Evolutionary conservation across 768 basidiomycete species (phyloP), one percentile per base, ranked within the genome.

Genomic region (Lyophyllum semitale): DNA sequence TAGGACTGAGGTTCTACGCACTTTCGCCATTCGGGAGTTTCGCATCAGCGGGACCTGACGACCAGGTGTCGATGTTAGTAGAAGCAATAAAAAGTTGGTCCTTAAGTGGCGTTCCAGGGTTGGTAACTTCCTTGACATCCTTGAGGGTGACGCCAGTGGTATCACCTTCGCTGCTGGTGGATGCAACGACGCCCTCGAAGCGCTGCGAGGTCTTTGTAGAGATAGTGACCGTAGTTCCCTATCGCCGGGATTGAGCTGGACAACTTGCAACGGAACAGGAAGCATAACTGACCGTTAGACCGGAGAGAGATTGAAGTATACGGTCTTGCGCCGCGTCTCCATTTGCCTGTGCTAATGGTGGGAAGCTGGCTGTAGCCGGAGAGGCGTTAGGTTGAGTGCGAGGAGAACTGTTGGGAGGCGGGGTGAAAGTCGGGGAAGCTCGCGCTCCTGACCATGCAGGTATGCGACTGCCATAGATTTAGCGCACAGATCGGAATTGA

Each of bases 181-280:
- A 84, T 13, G 63, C 73, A 53, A 93, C 75, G 59, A 84, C 83
- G 53, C 91, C 91, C 67, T 93, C 89, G 68, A 84, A 88, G 59
- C 89, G 89, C 62, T 83, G 78, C 30, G 77, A 74, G 13, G 85
- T 79, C 79, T 89, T 90, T 42, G 87, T 89, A 22, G 71, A 67
- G 55, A 93, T 78, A n/a, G 89, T 89, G 64, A 93, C 78, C 33
- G 88, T 90, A 5, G 88, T 90, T 37, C 91, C 90, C 91, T 59
- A 54, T 44, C 48, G 52, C 37, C 13, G 50, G 17, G 57, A 51
- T 42, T 25, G 22, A 41, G 50, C 20, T 41, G 41, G 26, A 54
- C 26, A 9, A 50, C 43, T 51, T 40, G 30, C 20, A 27, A n/a
- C 8, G 2, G 1, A 5, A 3, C 15, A 51, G 41, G 47, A 38